Percentiles rank a stretch among this genome's conserved stretches.
Conservation (phyloP, 2,329 filamentous ascomycete species). For the Colletotrichum destructivum region DNA sequence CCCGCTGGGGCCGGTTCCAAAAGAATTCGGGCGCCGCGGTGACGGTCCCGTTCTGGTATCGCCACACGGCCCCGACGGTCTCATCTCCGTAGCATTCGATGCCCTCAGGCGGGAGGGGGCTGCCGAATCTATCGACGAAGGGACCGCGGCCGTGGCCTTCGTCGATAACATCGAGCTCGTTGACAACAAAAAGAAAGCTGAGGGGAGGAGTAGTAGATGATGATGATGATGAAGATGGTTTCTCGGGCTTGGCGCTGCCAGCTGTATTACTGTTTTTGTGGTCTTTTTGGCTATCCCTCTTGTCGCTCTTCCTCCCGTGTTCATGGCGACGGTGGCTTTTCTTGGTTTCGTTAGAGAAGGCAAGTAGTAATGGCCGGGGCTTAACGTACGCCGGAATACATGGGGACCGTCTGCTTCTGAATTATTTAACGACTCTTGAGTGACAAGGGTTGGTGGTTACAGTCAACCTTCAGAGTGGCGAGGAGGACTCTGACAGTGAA, state of each 20-base stretch:
- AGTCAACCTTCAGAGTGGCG: too few species aligned
- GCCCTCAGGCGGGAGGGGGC: slow-evolving; percentile 50
- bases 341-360: neutral
- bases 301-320: slow-evolving; percentile 9
- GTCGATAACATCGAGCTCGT: slow-evolving; percentile 50
- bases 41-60: slow-evolving; percentile 52
- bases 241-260: slow-evolving; percentile 13
- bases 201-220: slow-evolving; percentile 14
- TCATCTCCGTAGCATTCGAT: slow-evolving; percentile 48
- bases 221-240: neutral
- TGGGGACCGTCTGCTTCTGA: too few species aligned
- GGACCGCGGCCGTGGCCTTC: slow-evolving; percentile 4
- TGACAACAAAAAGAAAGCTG: slow-evolving; percentile 58
- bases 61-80: slow-evolving; percentile 52
- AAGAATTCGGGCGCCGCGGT: slow-evolving; percentile 38
- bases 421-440: too few species aligned
- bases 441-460: too few species aligned
- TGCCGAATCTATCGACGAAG: slow-evolving; percentile 46
- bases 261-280: neutral
- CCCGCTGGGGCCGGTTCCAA: slow-evolving; percentile 43
- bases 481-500: too few species aligned
- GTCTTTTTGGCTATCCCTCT: neutral
- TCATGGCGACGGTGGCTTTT: neutral
- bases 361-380: too few species aligned
- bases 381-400: too few species aligned